Evolutionary conservation across 2,329 filamentous ascomycete species (phyloP).

Genomic region (Calonectria pseudoturangicola): DNA sequence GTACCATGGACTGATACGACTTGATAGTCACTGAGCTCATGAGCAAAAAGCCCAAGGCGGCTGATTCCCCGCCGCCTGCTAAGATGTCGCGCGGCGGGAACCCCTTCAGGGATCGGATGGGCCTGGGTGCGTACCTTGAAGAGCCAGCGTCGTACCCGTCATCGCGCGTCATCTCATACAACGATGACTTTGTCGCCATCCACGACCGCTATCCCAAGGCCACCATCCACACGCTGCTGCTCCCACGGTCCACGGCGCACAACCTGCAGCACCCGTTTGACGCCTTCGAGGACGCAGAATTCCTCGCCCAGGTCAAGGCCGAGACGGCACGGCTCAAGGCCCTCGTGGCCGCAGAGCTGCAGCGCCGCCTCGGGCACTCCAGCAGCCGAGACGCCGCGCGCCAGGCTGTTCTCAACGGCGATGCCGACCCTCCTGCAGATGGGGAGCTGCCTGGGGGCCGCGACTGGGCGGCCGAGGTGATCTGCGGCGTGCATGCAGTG

Average conservation of each 20-base stretch:
- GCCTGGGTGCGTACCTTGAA: constrained; percentile 79
- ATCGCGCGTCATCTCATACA: constrained; percentile 79
- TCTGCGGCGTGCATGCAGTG: constrained; percentile 87
- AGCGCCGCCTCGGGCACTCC: constrained; percentile 77
- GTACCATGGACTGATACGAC: constrained; percentile 36
- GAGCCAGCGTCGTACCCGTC: constrained; percentile 77
- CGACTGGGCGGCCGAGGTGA: constrained; percentile 85
- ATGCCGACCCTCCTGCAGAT: constrained; percentile 57
- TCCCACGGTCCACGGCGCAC: constrained; percentile 81
- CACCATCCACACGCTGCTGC: constrained; percentile 88
- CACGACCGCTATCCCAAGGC: constrained; percentile 92
- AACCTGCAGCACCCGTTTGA: constrained; percentile 83
- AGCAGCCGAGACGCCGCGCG: constrained; percentile 79
- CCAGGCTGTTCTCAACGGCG: constrained; percentile 79
- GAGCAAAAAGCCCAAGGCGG: constrained; percentile 60
- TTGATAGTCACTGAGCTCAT: constrained; percentile 58
- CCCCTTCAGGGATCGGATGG: constrained; percentile 73
- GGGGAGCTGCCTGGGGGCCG: constrained; percentile 79
- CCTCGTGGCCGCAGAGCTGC: constrained; percentile 85
- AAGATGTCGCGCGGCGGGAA: constrained; percentile 49
- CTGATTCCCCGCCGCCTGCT: constrained; percentile 40
- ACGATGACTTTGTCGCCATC: constrained; percentile 83
- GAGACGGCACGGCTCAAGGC: constrained; percentile 77
- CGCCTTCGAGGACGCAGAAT: constrained; percentile 81
- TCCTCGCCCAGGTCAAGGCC: constrained; percentile 77